phyloP scores from a whole-genome alignment of 345 rosid species.

The Iberis pinnata region DNA sequence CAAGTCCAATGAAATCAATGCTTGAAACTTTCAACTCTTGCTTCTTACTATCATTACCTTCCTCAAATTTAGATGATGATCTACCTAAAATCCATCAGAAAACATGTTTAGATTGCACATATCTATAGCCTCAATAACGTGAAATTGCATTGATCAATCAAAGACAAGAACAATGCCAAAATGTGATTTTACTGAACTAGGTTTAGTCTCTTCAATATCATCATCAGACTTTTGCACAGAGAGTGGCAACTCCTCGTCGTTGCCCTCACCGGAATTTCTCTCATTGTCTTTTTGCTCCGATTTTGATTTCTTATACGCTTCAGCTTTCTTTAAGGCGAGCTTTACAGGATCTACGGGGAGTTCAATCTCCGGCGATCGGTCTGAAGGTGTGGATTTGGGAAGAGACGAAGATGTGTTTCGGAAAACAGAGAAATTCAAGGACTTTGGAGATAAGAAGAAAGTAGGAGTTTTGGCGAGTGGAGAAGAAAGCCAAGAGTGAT shows the following conservation, averaged over 20 bases:
- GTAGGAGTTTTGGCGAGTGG: slow-evolving; percentile 27
- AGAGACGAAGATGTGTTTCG: slow-evolving; percentile 20
- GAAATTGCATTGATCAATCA: neutral
- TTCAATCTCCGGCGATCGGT: slow-evolving; percentile 21
- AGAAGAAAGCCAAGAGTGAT: slow-evolving; percentile 39
- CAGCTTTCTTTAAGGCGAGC: slow-evolving; percentile 66
- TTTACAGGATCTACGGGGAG: slow-evolving; percentile 47
- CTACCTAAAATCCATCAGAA: slow-evolving; percentile 34
- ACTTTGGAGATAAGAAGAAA: slow-evolving; percentile 27
- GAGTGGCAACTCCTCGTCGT: neutral
- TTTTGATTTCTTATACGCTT: slow-evolving; percentile 42
- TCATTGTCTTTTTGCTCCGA: slow-evolving; percentile 4
- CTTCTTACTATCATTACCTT: slow-evolving; percentile 29
- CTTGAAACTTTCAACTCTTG: slow-evolving; percentile 49
- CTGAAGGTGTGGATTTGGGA: slow-evolving; percentile 28
- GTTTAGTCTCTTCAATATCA: slow-evolving; percentile 13
- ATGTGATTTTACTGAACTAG: slow-evolving; percentile 29
- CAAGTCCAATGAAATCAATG: slow-evolving; percentile 73
- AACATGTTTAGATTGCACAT: slow-evolving; percentile 10
- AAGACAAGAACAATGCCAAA: slow-evolving; percentile 3
- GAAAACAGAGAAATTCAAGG: slow-evolving; percentile 32
- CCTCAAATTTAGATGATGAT: slow-evolving; percentile 22
- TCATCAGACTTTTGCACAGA: neutral
- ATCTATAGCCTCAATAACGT: too few species aligned
- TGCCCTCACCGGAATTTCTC: slow-evolving; percentile 1